phyloP scores from a whole-genome alignment of 805 yeast genomes.

The Kuraishia ogatae region DNA sequence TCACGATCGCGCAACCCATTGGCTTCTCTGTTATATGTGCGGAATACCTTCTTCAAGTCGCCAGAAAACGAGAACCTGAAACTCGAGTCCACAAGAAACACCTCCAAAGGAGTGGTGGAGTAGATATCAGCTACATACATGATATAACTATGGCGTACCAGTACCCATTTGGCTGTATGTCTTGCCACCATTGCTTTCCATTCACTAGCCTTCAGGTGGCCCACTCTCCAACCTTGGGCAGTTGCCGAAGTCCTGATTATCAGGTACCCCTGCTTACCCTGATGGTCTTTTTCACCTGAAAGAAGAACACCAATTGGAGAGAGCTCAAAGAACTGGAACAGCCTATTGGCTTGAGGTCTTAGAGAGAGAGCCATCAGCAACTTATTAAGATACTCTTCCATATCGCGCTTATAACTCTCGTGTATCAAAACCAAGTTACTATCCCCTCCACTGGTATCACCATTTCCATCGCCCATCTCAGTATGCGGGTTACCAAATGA shows the following conservation, averaged over 20 bases:
- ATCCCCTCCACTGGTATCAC: neutral
- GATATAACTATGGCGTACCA: conserved; percentile 77
- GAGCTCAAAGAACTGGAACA: conserved; percentile 83
- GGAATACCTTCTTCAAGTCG: neutral
- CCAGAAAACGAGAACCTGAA: conserved; percentile 50
- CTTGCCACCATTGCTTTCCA: conserved; percentile 82
- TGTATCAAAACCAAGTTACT: neutral
- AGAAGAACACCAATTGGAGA: conserved; percentile 82
- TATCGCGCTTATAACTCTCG: conserved; percentile 29
- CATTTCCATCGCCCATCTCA: neutral
- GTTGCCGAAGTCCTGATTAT: conserved; percentile 76
- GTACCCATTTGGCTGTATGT: conserved; percentile 87
- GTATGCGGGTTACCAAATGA: neutral
- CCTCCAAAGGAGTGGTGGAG: conserved; percentile 85
- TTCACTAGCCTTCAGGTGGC: conserved; percentile 75
- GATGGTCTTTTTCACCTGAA: conserved; percentile 71
- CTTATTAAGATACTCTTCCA: conserved; percentile 62
- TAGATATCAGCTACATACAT: conserved; percentile 80
- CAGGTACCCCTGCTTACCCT: conserved; percentile 85
- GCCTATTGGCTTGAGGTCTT: conserved; percentile 71
- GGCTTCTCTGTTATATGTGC: conserved; percentile 6
- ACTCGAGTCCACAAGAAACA: conserved; percentile 76
- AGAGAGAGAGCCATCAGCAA: conserved; percentile 52
- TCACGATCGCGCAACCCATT: conserved; percentile 16
- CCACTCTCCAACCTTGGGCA: conserved; percentile 93